phyloP scores from a whole-genome alignment of 495 filamentous ascomycete species.

The Polyplosphaeria fusca region DNA sequence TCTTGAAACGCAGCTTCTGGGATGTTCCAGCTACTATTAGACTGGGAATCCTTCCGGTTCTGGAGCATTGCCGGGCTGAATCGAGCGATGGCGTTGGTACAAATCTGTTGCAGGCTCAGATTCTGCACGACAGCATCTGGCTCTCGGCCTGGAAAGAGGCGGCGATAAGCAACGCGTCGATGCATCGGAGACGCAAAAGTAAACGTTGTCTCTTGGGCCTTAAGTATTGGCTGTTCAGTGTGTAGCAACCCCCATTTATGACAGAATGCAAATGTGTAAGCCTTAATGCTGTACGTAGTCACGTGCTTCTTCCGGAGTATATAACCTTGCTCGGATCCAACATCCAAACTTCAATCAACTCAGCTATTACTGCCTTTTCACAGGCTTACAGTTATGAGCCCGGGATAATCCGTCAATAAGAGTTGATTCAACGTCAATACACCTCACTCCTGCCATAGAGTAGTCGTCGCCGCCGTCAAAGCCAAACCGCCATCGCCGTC shows the following conservation, averaged over 20 bases:
- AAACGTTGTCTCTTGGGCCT: not conserved
- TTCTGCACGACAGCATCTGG: conserved; percentile 1
- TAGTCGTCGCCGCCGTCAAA: too few species aligned
- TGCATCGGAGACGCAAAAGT: conserved; percentile 14
- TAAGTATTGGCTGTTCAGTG: not conserved
- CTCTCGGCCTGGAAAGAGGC: conserved; percentile 5
- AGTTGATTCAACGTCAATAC: too few species aligned
- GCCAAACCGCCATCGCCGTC: too few species aligned
- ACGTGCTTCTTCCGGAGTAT: too few species aligned
- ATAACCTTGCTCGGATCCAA: too few species aligned
- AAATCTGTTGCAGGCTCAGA: conserved; percentile 10
- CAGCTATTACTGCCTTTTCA: too few species aligned
- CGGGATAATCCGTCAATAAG: too few species aligned
- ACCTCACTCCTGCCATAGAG: too few species aligned
- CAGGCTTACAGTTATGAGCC: too few species aligned
- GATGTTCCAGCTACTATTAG: conserved; percentile 1
- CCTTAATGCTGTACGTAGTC: too few species aligned
- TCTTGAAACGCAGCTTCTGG: conserved; percentile 12
- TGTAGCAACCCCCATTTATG: conserved; percentile 3
- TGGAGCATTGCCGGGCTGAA: conserved; percentile 3
- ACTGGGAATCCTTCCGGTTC: not conserved
- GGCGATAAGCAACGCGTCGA: conserved; percentile 10
- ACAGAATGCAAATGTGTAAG: conserved; percentile 12
- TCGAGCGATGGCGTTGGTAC: conserved; percentile 8
- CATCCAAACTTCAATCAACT: too few species aligned